phyloP scores from a whole-genome alignment of 768 basidiomycete species.

The Arthromyces matolae region DNA sequence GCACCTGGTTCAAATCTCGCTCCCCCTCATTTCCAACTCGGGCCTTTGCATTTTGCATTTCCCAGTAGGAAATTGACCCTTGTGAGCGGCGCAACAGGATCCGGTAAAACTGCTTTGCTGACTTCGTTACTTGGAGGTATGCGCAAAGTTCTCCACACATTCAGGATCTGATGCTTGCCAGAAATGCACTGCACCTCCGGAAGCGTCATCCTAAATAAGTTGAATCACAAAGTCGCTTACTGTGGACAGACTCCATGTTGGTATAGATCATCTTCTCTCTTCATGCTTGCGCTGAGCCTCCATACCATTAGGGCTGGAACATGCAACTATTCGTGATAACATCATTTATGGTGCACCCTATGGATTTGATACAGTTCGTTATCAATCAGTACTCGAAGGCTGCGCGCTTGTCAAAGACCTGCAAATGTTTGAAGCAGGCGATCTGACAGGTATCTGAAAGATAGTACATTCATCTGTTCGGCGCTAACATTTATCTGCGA shows the following conservation, averaged over 20 bases:
- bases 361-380: conserved; percentile 60
- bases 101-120: conserved; percentile 66
- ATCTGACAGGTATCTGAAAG: conserved; percentile 57
- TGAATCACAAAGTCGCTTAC: conserved; percentile 59
- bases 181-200: conserved; percentile 61
- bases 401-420: conserved; percentile 76
- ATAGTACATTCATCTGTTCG: background rate
- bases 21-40: conserved; percentile 47
- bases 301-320: conserved; percentile 64
- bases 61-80: conserved; percentile 55
- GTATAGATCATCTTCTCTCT: conserved; percentile 9
- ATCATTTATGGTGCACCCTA: conserved; percentile 67
- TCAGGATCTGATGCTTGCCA: conserved; percentile 18
- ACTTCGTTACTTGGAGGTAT: conserved; percentile 65
- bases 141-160: conserved; percentile 10
- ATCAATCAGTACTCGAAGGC: conserved; percentile 63
- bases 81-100: conserved; percentile 62
- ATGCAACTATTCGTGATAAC: conserved; percentile 79
- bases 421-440: conserved; percentile 68
- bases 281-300: conserved; percentile 19
- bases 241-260: conserved; percentile 64
- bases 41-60: conserved; percentile 55
- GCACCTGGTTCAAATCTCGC: conserved; percentile 22
- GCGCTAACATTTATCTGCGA: background rate
- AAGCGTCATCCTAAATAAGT: conserved; percentile 51